phyloP scores from a whole-genome alignment of 371 early-diverging fungal genomes.

The Saksenaea vasiformis region DNA sequence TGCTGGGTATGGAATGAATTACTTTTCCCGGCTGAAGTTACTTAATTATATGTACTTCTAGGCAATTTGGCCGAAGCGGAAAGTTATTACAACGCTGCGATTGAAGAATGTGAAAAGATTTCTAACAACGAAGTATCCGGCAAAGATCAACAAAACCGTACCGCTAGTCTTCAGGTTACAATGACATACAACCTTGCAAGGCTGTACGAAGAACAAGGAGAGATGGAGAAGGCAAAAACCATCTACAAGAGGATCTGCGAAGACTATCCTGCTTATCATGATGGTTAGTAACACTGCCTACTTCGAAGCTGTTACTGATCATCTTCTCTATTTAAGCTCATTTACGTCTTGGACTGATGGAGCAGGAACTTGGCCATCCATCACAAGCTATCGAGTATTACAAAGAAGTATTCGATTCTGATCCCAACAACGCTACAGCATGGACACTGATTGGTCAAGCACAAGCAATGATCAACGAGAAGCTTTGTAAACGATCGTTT shows the following conservation, averaged over 20 bases:
- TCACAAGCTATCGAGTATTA: conserved; percentile 67
- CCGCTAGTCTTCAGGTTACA: conserved; percentile 43
- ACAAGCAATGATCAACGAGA: conserved; percentile 58
- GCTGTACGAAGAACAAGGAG: conserved; percentile 69
- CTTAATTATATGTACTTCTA: not conserved
- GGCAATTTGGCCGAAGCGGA: conserved; percentile 35
- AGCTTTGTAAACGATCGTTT: conserved; percentile 67
- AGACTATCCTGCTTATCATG: conserved; percentile 73
- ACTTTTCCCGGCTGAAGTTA: no score
- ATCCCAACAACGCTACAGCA: conserved; percentile 63
- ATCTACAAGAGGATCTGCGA: conserved; percentile 65
- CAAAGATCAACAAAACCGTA: conserved; percentile 8
- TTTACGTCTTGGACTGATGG: conserved; percentile 79
- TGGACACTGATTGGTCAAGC: conserved; percentile 77
- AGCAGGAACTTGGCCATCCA: conserved; percentile 46
- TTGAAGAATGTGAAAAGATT: conserved; percentile 34
- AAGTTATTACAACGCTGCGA: conserved; percentile 37
- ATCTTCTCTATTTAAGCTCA: conserved; percentile 46
- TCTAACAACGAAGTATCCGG: not conserved
- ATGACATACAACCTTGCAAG: conserved; percentile 85
- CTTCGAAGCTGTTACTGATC: not conserved
- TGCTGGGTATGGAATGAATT: conserved; percentile 40
- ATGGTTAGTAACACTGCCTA: conserved; percentile 38
- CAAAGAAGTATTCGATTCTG: conserved; percentile 65
- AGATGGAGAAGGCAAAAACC: conserved; percentile 61